A percentile compares a stretch with the other conserved stretches of the same genome.
phyloP scores from a whole-genome alignment of 495 filamentous ascomycete species.

The Aspergillus mulundensis region DNA sequence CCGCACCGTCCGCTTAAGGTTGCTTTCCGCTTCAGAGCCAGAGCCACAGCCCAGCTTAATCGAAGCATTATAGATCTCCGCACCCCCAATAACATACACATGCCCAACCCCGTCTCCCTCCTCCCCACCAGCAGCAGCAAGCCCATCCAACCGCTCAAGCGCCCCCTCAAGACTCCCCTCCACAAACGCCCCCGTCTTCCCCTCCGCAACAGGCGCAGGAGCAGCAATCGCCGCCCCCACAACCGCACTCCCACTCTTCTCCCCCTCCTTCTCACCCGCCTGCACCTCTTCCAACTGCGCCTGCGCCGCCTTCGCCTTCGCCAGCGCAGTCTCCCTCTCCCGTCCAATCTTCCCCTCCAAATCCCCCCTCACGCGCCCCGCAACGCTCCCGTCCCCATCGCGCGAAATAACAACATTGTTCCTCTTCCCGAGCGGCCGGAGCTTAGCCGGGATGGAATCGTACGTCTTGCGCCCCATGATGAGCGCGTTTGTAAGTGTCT shows the following conservation, averaged over 20 bases:
- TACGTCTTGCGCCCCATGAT: conserved; percentile 98
- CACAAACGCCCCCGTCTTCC: conserved; percentile 33
- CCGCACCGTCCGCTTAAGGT: conserved; percentile 28
- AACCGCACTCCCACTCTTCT: background rate
- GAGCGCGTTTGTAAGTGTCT: conserved; percentile 60
- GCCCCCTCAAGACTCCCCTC: conserved; percentile 53
- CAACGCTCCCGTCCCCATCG: conserved; percentile 25
- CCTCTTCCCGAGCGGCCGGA: conserved; percentile 74
- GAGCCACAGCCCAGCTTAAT: conserved; percentile 34
- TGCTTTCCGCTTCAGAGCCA: background rate
- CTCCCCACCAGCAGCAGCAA: conserved; percentile 18
- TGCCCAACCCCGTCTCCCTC: conserved; percentile 32
- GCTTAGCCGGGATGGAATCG: conserved; percentile 71
- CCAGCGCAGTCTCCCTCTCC: conserved; percentile 10
- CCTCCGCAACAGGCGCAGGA: conserved; percentile 9
- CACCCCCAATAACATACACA: conserved; percentile 86
- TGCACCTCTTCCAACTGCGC: background rate
- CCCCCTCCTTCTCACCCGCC: background rate
- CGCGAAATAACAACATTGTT: conserved; percentile 75
- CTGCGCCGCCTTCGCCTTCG: conserved; percentile 1
- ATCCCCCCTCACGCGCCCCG: conserved; percentile 23
- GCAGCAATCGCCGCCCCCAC: too few species aligned
- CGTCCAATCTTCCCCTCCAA: conserved; percentile 20
- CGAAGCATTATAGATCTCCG: conserved; percentile 73
- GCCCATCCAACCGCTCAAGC: conserved; percentile 37